Evolutionary conservation across 345 rosid genomes (phyloP).

Genomic region (Murraya paniculata): DNA sequence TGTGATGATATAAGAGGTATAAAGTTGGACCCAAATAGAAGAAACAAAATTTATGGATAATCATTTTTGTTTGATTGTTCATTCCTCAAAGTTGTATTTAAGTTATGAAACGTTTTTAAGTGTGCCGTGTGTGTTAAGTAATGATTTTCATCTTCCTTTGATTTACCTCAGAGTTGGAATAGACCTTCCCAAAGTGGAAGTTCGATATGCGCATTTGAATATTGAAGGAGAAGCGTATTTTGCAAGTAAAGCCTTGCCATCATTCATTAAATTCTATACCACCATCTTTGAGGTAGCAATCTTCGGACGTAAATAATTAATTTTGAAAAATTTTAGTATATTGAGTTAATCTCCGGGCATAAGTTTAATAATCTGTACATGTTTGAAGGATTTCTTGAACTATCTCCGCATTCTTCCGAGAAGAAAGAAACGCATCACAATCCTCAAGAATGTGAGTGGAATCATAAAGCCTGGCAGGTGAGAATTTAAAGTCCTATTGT

Average conservation of each 20-base stretch:
- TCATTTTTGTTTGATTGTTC: no score
- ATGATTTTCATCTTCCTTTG: neutral
- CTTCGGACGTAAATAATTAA: neutral
- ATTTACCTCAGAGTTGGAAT: slow-evolving; percentile 35
- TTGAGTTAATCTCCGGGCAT: neutral
- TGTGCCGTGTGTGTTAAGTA: neutral
- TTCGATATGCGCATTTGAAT: slow-evolving; percentile 37
- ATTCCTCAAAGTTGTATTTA: no score
- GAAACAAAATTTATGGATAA: no score
- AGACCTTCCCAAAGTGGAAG: slow-evolving; percentile 18
- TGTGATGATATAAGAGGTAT: no score
- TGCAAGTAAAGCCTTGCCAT: slow-evolving; percentile 37
- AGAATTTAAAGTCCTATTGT: neutral
- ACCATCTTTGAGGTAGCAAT: slow-evolving; percentile 31
- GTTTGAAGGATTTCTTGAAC: slow-evolving; percentile 31
- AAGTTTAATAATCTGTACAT: neutral
- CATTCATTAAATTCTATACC: slow-evolving; percentile 27
- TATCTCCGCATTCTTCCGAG: slow-evolving; percentile 39
- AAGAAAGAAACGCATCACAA: slow-evolving; percentile 48
- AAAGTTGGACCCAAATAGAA: no score
- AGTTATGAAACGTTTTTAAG: neutral
- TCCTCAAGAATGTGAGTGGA: slow-evolving; percentile 72
- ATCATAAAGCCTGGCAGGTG: slow-evolving; percentile 74
- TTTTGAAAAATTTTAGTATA: neutral
- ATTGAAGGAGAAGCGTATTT: slow-evolving; percentile 30